phyloP scores from a whole-genome alignment of 306 rosid genomes.

The Hippophae gyantsensis region DNA sequence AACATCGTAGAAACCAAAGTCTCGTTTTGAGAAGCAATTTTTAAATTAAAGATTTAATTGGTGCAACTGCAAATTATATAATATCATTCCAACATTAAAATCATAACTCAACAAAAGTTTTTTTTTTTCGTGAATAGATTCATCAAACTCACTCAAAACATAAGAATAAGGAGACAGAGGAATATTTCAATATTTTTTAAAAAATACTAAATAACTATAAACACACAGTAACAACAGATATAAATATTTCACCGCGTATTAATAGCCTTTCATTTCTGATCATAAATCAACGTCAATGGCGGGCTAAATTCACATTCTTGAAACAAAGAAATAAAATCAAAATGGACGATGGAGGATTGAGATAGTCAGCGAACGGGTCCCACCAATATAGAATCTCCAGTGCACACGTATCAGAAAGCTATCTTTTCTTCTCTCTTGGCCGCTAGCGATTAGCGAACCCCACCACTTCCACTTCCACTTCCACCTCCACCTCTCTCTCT shows the following conservation, averaged over 20 bases:
- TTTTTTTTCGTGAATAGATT: too few relatives aligned
- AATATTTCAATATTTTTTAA: too few relatives aligned
- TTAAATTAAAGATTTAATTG: too few relatives aligned
- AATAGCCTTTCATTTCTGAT: constrained; percentile 18
- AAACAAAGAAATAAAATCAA: not conserved
- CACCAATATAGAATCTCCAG: constrained; percentile 1
- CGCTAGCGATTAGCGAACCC: not conserved
- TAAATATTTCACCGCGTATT: not conserved
- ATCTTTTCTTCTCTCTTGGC: constrained; percentile 16
- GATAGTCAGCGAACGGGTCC: constrained; percentile 9
- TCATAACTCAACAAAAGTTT: too few relatives aligned
- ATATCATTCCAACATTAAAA: too few relatives aligned
- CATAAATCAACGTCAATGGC: not conserved
- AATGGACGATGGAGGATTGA: constrained; percentile 9
- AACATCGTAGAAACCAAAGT: too few relatives aligned
- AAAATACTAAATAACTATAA: too few relatives aligned
- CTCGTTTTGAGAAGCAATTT: too few relatives aligned
- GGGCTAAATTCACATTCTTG: not conserved
- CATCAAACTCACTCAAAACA: too few relatives aligned
- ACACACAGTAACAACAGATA: too few relatives aligned
- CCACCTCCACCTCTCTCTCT: not conserved
- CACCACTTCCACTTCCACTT: not conserved
- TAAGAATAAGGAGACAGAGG: too few relatives aligned
- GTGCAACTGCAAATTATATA: too few relatives aligned
- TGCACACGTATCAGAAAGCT: constrained; percentile 30